Base-by-base conservation (phyloP, 75 land plant species). In the Sequoia sempervirens region DNA sequence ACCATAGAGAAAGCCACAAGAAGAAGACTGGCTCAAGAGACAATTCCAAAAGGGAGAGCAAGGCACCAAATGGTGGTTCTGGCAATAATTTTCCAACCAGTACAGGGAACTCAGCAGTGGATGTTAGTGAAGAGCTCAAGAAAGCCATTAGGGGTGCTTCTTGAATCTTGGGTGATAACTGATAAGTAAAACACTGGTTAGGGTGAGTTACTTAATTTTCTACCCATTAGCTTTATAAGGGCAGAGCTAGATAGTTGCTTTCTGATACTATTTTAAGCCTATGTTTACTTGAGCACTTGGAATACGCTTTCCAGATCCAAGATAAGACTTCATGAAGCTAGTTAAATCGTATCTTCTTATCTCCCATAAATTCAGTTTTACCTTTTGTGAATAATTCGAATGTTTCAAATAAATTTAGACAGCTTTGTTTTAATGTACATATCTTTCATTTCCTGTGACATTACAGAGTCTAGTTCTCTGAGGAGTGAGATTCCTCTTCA, bases 121-220 rank as follows among this genome's bases (percentile, higher is more conserved):
- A 85, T 69, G 61, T 82, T 34, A 69, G 84, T 18, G 82, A 82
- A 82, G 87, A 85, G 64, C 64, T 85, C 37, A 83, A 85, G 73
- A 85, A 74, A 72, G 85, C 87, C 3, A 85, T 85, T 56, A 83
- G 37, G 28, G 68, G 85, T 82, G 75, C 85, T 28, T 82, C 84
- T 83, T 66, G 72, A 50, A 53, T 13, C 64, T 54, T 53, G 37
- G 82, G 82, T 54, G 82, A n/a, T n/a, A n/a, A n/a, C n/a, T n/a
- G n/a, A n/a, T n/a, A n/a, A n/a, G n/a, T n/a, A n/a, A 46, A 54
- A 45, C 34, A 28, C 15, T 34, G 38, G 32, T 52, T 46, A 53
- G 26, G 17, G 82, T 53, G 64, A 81, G 47, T 34, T 81, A 6
- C 1, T 34, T 54, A 53, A 18, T 1, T 28, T 36, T 34, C 20